Evolutionary conservation across 148 eudicot genomes (phyloP).

Genomic region (Oxyria digyna): DNA sequence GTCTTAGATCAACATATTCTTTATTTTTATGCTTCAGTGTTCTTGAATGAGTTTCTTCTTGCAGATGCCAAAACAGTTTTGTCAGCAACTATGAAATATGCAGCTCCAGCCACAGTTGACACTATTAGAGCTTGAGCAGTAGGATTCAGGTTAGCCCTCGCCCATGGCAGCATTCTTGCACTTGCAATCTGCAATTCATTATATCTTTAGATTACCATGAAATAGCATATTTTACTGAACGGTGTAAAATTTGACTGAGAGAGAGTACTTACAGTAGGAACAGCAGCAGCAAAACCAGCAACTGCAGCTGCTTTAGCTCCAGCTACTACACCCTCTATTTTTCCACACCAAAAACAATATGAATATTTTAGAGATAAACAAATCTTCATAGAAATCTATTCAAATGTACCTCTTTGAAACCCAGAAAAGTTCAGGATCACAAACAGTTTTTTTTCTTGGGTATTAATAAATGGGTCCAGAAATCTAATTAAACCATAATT

Average conservation of each 20-base stretch:
- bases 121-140: constrained; percentile 91
- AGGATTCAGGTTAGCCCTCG: constrained; percentile 71
- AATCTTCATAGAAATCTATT: not conserved
- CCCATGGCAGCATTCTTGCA: constrained; percentile 92
- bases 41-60: constrained; percentile 54
- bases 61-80: constrained; percentile 76
- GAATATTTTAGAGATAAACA: not conserved
- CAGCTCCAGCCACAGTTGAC: constrained; percentile 70
- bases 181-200: constrained; percentile 55
- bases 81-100: constrained; percentile 87
- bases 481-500: not conserved
- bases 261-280: constrained; percentile 54
- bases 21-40: not conserved
- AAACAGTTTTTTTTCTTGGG: not conserved
- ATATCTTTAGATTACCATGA: not conserved
- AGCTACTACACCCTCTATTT: constrained; percentile 73
- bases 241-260: not conserved
- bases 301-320: constrained; percentile 86
- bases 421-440: not conserved
- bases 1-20: not conserved
- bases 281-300: constrained; percentile 76
- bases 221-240: not conserved
- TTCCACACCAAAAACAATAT: not conserved
- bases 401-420: not conserved
- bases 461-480: not conserved